Base-by-base conservation (phyloP, 768 basidiomycete species). In the Trametes meyenii region DNA sequence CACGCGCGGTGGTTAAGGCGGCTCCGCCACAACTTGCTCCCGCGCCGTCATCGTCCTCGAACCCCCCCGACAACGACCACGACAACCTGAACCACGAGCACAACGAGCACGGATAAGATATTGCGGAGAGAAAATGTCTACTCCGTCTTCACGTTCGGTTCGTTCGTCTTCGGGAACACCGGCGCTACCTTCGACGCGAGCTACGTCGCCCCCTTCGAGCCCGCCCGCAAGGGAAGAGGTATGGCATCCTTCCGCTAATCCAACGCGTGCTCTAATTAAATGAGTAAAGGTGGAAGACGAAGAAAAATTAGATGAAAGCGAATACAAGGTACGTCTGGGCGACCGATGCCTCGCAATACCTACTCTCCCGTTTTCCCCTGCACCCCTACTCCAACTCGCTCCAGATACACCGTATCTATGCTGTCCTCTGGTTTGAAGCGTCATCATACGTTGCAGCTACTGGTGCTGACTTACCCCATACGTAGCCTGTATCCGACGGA, bases 121-220 rank as follows among this genome's bases (percentile, higher is more conserved):
- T 26, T 10, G 17, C 5, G 6, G 12, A 16, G 3, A 11, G 0
- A 23, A 35, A 52, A 64, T 64, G 62, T 64, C 62, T 26, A 19
- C 46, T 6, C 49, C 62, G 11, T 64, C 62, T 16, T 64, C 58
- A n/a, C 62, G 58, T 7, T 60, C 62, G 13, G 55, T 46, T n/a
- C 52, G 52, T 12, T 33, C 56, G 8, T 50, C 51, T 19, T 43
- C 57, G 1, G 44, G 21, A 1, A 46, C 51, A 13, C 38, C 48
- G 3, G 24, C 42, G 1, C 17, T 54, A 13, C 62, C 62, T 16
- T 64, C 62, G 12, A 64, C 62, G 23, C 58, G 62, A 16, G 62
- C 62, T 29, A 64, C 62, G 7, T 64, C 62, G 2, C 62, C 62
- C 1, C 62, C 62, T 10, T 55, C 48, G 16, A 64, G 62, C 21